Conservation (phyloP, 768 basidiomycete species). For the Favolaschia claudopus region DNA sequence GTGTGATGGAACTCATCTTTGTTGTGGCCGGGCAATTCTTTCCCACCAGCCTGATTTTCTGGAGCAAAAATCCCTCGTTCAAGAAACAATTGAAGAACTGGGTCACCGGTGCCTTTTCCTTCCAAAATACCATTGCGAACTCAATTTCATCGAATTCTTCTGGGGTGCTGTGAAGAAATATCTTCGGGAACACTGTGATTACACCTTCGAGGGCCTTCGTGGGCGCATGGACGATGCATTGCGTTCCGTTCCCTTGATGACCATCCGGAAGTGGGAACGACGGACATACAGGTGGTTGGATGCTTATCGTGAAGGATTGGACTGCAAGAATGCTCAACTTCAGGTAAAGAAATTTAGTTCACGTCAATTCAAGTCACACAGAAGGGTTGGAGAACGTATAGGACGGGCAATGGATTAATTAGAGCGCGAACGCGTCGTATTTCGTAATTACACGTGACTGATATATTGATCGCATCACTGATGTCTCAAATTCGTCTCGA, state of each 20-base stretch:
- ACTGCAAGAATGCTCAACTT: conserved; percentile 24
- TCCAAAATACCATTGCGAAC: conserved; percentile 37
- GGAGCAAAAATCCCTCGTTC: conserved; percentile 30
- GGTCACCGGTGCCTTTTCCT: conserved; percentile 22
- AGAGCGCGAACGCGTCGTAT: no score
- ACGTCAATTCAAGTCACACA: conserved; percentile 28
- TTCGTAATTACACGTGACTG: no score
- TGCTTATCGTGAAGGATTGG: conserved; percentile 22
- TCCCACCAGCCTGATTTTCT: conserved; percentile 30
- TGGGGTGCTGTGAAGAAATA: conserved; percentile 12
- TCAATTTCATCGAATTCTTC: conserved; percentile 37
- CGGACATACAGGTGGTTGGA: conserved; percentile 21
- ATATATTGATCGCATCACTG: no score
- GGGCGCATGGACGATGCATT: conserved; percentile 23
- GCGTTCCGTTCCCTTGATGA: conserved; percentile 21
- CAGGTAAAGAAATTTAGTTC: conserved; percentile 30
- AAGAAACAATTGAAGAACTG: conserved; percentile 16
- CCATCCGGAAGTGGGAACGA: conserved; percentile 32
- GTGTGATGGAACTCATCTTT: conserved; percentile 14
- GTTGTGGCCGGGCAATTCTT: conserved; percentile 39
- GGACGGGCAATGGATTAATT: no score
- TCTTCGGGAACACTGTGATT: conserved; percentile 16
- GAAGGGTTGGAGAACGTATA: no score
- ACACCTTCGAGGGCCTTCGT: conserved; percentile 9
- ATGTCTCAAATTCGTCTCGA: no score